A percentile compares a stretch with the other conserved stretches of the same genome.
phyloP scores from a whole-genome alignment of 2,329 filamentous ascomycete genomes.

The Harringtonia aguacate region DNA sequence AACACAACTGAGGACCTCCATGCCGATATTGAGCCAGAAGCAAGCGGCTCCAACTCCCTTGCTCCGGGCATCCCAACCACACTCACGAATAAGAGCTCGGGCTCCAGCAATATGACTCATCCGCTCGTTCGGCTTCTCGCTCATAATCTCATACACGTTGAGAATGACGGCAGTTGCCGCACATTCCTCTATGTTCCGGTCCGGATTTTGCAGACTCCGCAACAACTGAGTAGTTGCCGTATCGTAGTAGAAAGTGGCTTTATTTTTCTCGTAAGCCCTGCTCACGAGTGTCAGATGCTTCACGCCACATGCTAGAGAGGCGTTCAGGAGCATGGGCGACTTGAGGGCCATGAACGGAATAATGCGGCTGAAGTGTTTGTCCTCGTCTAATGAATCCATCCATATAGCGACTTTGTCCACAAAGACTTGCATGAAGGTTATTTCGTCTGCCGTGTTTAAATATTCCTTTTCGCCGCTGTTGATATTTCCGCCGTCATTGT shows the following conservation, averaged over 20 bases:
- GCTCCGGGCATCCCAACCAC: conserved; percentile 73
- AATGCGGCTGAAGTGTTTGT: conserved; percentile 76
- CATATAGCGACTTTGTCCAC: conserved; percentile 82
- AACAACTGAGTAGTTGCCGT: conserved; percentile 71
- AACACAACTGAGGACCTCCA: conserved; percentile 83
- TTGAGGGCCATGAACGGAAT: conserved; percentile 75
- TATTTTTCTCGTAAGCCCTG: conserved; percentile 58
- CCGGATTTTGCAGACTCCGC: conserved; percentile 68
- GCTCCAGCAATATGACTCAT: conserved; percentile 87
- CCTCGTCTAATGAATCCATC: conserved; percentile 86
- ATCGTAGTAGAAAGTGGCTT: conserved; percentile 75
- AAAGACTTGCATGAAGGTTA: conserved; percentile 86
- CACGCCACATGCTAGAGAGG: conserved; percentile 79
- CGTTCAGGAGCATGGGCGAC: conserved; percentile 81
- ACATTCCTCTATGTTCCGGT: conserved; percentile 74
- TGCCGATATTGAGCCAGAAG: conserved; percentile 87
- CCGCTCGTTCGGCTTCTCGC: conserved; percentile 62
- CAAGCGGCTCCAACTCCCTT: conserved; percentile 75
- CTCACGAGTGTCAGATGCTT: conserved; percentile 68
- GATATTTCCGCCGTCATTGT: not conserved
- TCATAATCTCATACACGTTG: conserved; percentile 92
- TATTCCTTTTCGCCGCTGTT: conserved; percentile 40
- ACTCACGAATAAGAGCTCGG: conserved; percentile 78
- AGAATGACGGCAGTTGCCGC: conserved; percentile 80
- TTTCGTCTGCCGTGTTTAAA: conserved; percentile 64